Evolutionary conservation across 768 basidiomycete species (phyloP).

Genomic region (Termitomyces sp.): DNA sequence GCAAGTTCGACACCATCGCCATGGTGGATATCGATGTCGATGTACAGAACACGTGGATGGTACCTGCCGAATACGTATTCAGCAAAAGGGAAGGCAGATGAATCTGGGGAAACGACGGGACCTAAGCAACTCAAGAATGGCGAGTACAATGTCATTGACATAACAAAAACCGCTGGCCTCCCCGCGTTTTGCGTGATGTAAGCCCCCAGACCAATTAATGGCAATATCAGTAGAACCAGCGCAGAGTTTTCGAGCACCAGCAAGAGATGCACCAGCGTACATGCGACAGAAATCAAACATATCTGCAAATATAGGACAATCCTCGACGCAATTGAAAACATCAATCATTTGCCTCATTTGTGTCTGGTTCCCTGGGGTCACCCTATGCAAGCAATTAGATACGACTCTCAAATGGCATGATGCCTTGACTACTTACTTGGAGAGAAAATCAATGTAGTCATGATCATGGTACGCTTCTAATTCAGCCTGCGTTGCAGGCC

Average conservation of each 20-base stretch:
- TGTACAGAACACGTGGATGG: constrained; percentile 92
- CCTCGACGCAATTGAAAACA: constrained; percentile 92
- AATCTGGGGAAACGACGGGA: constrained; percentile 22
- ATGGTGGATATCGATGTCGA: constrained; percentile 99
- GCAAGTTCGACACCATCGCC: constrained; percentile 98
- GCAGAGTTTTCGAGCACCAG: constrained; percentile 85
- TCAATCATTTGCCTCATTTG: constrained; percentile 78
- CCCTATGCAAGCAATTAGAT: constrained; percentile 40
- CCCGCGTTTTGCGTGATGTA: constrained; percentile 97
- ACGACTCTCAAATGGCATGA: not conserved
- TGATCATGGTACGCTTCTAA: constrained; percentile 89
- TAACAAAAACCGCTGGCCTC: constrained; percentile 99
- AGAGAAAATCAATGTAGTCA: constrained; percentile 96
- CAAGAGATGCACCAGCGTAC: constrained; percentile 90
- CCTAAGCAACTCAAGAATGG: constrained; percentile 89
- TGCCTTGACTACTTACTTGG: constrained; percentile 49
- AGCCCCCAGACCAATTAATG: constrained; percentile 97
- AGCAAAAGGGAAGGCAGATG: constrained; percentile 10
- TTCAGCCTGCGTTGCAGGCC: constrained; percentile 85
- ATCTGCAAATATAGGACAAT: constrained; percentile 94
- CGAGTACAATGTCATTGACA: constrained; percentile 94
- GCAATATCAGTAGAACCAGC: constrained; percentile 91
- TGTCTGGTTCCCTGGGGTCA: constrained; percentile 70
- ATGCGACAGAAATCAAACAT: constrained; percentile 93
- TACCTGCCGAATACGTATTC: constrained; percentile 47